Evolutionary conservation across 2,329 filamentous ascomycete genomes (phyloP).

Genomic region (Botryotinia globosa): DNA sequence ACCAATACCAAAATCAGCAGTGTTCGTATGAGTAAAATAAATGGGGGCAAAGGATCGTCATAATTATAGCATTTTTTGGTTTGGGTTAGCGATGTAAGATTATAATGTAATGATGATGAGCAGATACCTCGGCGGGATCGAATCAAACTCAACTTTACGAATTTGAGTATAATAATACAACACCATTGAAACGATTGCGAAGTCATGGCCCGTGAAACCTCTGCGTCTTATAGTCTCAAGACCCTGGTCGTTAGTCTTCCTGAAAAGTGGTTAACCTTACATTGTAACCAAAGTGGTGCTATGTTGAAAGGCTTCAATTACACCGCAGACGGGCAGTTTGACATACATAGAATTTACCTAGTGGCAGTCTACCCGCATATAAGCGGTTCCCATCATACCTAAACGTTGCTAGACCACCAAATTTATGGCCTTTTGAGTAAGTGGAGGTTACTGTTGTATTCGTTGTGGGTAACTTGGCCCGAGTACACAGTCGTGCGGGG

Average conservation of each 20-base stretch:
- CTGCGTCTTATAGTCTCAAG: background rate
- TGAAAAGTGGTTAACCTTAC: background rate
- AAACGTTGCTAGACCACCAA: background rate
- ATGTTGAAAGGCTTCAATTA: background rate
- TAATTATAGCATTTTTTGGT: background rate
- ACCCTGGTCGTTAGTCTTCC: background rate
- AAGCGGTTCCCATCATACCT: background rate
- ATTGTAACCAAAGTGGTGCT: background rate
- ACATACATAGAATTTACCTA: background rate
- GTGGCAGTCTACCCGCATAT: background rate
- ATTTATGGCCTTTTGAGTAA: background rate
- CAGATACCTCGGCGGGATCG: constrained; percentile 6
- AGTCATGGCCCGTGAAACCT: background rate
- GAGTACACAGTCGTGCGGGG: background rate
- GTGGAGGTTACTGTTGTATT: background rate
- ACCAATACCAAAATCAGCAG: constrained; percentile 8
- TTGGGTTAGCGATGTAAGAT: background rate
- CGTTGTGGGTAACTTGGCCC: background rate
- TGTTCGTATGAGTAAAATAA: constrained; percentile 1
- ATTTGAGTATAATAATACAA: background rate
- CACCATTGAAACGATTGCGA: background rate
- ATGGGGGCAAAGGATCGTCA: background rate
- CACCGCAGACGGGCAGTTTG: background rate
- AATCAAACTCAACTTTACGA: background rate
- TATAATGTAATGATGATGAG: constrained; percentile 10